Base-by-base conservation (phyloP, 108 stramenopile genomes). In the Licmophora abbreviata region DNA sequence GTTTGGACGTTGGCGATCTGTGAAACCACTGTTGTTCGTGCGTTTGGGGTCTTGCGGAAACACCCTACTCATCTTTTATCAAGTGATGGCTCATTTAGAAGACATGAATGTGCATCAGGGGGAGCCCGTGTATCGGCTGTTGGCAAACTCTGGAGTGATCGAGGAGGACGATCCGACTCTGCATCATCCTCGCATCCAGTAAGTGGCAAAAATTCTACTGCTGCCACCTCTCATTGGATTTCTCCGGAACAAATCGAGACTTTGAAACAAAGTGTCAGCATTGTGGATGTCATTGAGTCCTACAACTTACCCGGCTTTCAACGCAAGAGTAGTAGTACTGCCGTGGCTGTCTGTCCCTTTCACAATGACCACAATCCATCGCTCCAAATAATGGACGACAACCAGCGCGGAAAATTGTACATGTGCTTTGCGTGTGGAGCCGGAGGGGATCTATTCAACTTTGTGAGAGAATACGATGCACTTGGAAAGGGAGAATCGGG, bases 391-490 rank as follows among this genome's bases (percentile, higher is more conserved):
- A n/a, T n/a, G n/a, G n/a, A n/a, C n/a, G 87, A 88, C 38, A 70
- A 77, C 18, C 62, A 64, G 3, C 61, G 82, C 32, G 83, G 83
- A 38, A 44, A 44, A 17, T 63, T 90, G 7, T 96, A 83, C 74
- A 92, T 92, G 48, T 96, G 95, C 57, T 96, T 96, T 62, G 71
- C 83, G 5, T 96, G 95, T 61, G 92, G 90, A n/a, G 92, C 88
- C 9, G 83, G 86, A 27, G 95, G 95, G 4, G 85, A 93, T 58
- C 79, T 88, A 15, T 83, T 94, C 56, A 78, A 67, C 18, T 94
- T 96, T 58, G 79, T 91, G 42, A 58, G 73, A 21, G 71, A 90
- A 52, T 85, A 81, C 49, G 66, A 79, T 40, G 54, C 54, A 42
- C 23, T 48, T 32, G 51, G 31, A 35, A 48, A 61, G 1, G 51